Base-by-base conservation (phyloP, 2,329 filamentous ascomycete species). In the Cercospora sojina region DNA sequence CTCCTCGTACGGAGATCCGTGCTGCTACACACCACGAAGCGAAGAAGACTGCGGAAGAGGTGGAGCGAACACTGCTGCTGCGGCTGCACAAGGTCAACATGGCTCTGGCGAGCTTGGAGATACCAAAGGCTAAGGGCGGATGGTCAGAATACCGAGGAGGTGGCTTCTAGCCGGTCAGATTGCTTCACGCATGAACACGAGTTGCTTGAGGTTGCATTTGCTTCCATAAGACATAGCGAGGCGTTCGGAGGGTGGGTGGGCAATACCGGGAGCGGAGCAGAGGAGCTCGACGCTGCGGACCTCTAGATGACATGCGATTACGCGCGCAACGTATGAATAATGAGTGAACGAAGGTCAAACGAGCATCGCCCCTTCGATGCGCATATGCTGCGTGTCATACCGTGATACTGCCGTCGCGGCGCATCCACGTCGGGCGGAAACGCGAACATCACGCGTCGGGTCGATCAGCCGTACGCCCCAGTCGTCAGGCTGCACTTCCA, bases 31-130 rank as follows among this genome's bases (percentile, higher is more conserved):
- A 97, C 76, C 80, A 83, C 27, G 84, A 88, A 6, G 88, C 90
- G 0, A 81, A 96, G 23, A 82, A 87, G 20, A 87, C 88, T 65
- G 87, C 92, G 2, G 85, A 86, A 63, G 84, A 86, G 29, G 95
- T 95, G 74, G 89, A 93, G 74, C 85, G 86, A 59, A 90, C 92
- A 68, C 87, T 93, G 5, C 85, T 91, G 61, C 84, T 96, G 71
- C 88, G 92, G 51, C 83, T 98, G 61, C 84, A 93, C 61, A 87
- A 90, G 56, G 88, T 97, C 74, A 92, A 90, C 71, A 86, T 96
- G 67, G 78, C 89, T 4, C 86, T 89, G 29, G 90, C 92, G 0
- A 90, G 91, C 7, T 82, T 97, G 29, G 91, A 96, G 64, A 70
- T 78, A 13, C 67, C 65, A 12, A 70, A 70, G 65, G 8, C 35